These are phyloP conservation scores for Irpex sp. DNA, from an alignment of 1,284 basidiomycete species.

Conservation along the genomic window DNA sequence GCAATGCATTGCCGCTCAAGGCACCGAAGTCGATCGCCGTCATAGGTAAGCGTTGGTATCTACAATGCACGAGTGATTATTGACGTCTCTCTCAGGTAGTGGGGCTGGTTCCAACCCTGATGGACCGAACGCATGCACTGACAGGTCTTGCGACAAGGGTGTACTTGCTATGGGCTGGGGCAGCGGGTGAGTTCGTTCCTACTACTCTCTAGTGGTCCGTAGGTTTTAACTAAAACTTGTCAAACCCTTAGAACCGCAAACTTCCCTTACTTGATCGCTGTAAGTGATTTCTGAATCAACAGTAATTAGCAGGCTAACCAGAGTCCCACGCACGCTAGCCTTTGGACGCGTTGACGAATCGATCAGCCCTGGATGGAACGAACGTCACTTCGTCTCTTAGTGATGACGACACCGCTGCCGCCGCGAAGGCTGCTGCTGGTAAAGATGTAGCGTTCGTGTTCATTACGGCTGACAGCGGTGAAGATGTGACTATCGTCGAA, in stretches of 20 bases:
- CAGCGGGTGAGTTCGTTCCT: conserved; percentile 34
- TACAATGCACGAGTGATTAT: neutral
- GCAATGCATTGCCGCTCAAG: conserved; percentile 54
- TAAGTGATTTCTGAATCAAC: conserved; percentile 9
- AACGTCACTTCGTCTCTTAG: conserved; percentile 51
- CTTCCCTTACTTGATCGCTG: conserved; percentile 29
- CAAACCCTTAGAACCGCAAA: conserved; percentile 22
- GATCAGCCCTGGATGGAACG: conserved; percentile 34
- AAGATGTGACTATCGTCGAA: conserved; percentile 60
- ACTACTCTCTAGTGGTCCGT: neutral
- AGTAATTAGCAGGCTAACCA: neutral
- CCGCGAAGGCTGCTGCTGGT: conserved; percentile 29
- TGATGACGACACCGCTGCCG: conserved; percentile 50
- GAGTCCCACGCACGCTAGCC: conserved; percentile 26
- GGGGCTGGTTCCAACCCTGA: conserved; percentile 12
- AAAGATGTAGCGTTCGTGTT: conserved; percentile 38
- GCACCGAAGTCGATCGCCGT: conserved; percentile 50
- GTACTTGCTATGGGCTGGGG: conserved; percentile 58
- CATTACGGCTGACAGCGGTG: conserved; percentile 49
- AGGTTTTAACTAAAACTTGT: neutral
- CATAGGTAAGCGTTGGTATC: conserved; percentile 41
- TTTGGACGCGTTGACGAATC: conserved; percentile 45
- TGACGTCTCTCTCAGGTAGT: conserved; percentile 49
- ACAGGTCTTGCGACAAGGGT: conserved; percentile 25
- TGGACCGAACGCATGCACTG: conserved; percentile 21